Conservation (phyloP, 108 stramenopile species). For the Cyclotella distinguenda region DNA sequence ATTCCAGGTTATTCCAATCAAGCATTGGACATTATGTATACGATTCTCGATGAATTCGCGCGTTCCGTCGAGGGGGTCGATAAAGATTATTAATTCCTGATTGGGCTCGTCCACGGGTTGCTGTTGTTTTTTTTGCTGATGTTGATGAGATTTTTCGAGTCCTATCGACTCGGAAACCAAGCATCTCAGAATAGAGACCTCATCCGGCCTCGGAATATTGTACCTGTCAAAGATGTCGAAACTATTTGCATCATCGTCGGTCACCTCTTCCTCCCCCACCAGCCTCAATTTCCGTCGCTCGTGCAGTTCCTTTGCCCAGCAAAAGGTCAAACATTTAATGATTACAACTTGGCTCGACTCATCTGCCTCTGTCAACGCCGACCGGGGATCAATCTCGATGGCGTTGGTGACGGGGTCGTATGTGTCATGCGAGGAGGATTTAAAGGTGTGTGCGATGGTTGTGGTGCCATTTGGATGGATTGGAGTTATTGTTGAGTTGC, state of each 20-base stretch:
- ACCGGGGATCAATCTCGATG: conserved; percentile 42
- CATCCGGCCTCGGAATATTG: conserved; percentile 27
- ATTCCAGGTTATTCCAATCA: conserved; percentile 71
- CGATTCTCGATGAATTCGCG: conserved; percentile 85
- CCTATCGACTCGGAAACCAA: conserved; percentile 6
- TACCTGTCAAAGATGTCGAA: conserved; percentile 32
- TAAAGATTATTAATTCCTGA: conserved; percentile 53
- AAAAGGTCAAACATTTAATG: conserved; percentile 21
- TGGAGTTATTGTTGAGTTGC: neutral
- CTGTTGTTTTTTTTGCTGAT: neutral
- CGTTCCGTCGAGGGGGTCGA: conserved; percentile 85
- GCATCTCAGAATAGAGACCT: conserved; percentile 16
- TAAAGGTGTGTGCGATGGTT: conserved; percentile 12
- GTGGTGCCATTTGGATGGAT: neutral
- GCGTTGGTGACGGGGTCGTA: conserved; percentile 9
- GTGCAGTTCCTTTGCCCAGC: conserved; percentile 26
- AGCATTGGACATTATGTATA: conserved; percentile 67
- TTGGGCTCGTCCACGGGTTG: neutral
- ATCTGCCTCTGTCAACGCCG: conserved; percentile 53
- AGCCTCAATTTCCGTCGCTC: conserved; percentile 15
- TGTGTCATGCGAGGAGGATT: conserved; percentile 5
- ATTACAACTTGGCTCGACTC: conserved; percentile 44
- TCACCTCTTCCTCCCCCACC: conserved; percentile 49
- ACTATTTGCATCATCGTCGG: conserved; percentile 15
- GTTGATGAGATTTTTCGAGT: neutral